phyloP scores from a whole-genome alignment of 2,329 filamentous ascomycete species.

The Alternaria sp. region DNA sequence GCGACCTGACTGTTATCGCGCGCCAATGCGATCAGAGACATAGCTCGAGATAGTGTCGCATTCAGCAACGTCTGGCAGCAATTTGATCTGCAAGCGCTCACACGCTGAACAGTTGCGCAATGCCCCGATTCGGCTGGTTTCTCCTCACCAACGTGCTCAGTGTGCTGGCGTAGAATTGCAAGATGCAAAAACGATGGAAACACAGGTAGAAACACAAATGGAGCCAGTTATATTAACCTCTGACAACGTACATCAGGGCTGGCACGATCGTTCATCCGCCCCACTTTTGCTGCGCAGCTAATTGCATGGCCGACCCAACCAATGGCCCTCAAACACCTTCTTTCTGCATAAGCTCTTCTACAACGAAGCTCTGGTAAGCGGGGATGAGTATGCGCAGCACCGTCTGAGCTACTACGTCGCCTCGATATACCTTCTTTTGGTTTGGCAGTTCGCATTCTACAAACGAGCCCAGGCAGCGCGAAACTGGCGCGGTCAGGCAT shows the following conservation, averaged over 20 bases:
- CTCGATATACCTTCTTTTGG: not conserved
- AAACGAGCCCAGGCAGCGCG: not conserved
- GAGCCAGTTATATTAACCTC: not conserved
- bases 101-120: not conserved
- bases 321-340: not conserved
- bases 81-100: not conserved
- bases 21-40: not conserved
- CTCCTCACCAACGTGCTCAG: not conserved
- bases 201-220: not conserved
- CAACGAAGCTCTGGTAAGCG: not conserved
- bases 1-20: not conserved
- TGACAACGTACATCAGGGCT: not conserved
- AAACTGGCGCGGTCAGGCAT: not conserved
- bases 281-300: slow-evolving; percentile 2
- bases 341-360: not conserved
- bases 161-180: not conserved
- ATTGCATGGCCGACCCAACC: not conserved
- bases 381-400: not conserved
- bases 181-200: too few species aligned
- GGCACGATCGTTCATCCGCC: not conserved
- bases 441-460: slow-evolving; percentile 8
- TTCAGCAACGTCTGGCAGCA: not conserved
- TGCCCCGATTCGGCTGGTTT: not conserved
- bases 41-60: not conserved
- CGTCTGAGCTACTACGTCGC: slow-evolving; percentile 9